Evolutionary conservation across 2,329 filamentous ascomycete genomes (phyloP), one percentile per base, ranked within the genome.

Genomic region (Gaeumannomyces sp.): DNA sequence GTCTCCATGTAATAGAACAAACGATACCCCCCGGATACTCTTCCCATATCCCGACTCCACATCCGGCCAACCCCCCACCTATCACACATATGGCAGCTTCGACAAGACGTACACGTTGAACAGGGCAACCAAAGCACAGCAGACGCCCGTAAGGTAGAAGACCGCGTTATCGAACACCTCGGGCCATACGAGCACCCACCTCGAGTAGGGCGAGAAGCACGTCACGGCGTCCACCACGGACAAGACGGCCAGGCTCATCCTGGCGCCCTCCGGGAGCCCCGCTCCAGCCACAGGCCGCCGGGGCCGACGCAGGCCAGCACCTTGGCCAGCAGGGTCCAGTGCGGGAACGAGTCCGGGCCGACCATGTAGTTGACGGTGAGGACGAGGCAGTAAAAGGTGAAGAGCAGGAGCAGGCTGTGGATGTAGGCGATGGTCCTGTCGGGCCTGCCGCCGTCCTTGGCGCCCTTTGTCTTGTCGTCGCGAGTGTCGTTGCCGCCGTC

Each of bases 251-350:
- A 68, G 64, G 6, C 66, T 63, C 22, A 68, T 62, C 28, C 64
- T 62, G 3, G 66, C 50, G 4, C 67, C 67, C 63, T 62, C 7
- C 66, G 58, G 1, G 67, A 65, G 0, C 66, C 64, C 13, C 59
- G 50, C n/a, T 62, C 35, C 27, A 68, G 22, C 56, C 67, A 68
- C 4, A 63, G 60, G 50, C 66, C 66, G 0, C 64, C 66, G n/a
- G 66, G 66, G 0, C 67, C 64, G 31, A 67, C 19, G 19, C 61
- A 62, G 10, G 65, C 66, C 1, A 68, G 66, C 0, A 68, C 65
- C 5, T 68, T 68, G 63, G 67, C 64, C 53, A 67, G 64, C 60
- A 63, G 61, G 27, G 65, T 65, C 66, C 64, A 67, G 60, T 61
- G 60, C 35, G 60, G 60, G 33, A 61, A 61, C 11, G 60, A 50